These are phyloP conservation scores for Yarrowia divulgata DNA, from an alignment of 805 yeast species.

Conservation along the genomic window DNA sequence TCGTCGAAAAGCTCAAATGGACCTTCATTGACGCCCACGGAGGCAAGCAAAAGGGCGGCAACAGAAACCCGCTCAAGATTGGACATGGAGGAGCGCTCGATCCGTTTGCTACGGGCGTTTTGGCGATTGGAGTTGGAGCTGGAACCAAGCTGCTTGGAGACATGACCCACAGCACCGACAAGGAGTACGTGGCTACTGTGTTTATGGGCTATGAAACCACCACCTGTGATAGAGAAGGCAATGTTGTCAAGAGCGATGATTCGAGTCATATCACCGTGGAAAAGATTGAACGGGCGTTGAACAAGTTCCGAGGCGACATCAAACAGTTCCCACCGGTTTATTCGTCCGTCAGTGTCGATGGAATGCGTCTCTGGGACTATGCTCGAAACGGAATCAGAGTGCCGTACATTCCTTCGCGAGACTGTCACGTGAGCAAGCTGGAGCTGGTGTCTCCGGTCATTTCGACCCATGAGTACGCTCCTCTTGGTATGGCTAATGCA, in stretches of 20 bases:
- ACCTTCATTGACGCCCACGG: conserved; percentile 65
- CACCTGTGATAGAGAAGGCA: conserved; percentile 93
- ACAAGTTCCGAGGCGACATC: conserved; percentile 78
- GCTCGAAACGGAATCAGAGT: conserved; percentile 94
- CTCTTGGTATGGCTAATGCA: conserved; percentile 49
- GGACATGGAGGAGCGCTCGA: conserved; percentile 99
- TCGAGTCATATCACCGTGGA: conserved; percentile 65
- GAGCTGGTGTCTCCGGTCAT: conserved; percentile 61
- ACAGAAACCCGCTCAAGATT: conserved; percentile 76
- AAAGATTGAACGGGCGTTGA: conserved; percentile 57
- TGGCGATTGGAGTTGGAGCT: conserved; percentile 85
- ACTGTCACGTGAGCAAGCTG: conserved; percentile 65
- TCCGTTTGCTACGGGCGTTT: conserved; percentile 93
- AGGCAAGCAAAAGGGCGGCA: conserved; percentile 59
- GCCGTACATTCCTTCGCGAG: conserved; percentile 76
- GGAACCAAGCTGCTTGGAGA: conserved; percentile 85
- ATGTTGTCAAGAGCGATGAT: conserved; percentile 62
- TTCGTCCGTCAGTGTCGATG: conserved; percentile 93
- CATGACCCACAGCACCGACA: conserved; percentile 75
- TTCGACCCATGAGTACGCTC: conserved; percentile 63
- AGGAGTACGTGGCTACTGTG: conserved; percentile 84
- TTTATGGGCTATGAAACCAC: conserved; percentile 89
- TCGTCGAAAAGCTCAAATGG: conserved; percentile 69
- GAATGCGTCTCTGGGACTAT: conserved; percentile 91
- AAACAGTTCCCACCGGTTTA: conserved; percentile 94